A percentile compares a stretch with the other conserved stretches of the same genome.
Conservation (phyloP, 2,329 filamentous ascomycete species). For the Plectosphaerella sp. region DNA sequence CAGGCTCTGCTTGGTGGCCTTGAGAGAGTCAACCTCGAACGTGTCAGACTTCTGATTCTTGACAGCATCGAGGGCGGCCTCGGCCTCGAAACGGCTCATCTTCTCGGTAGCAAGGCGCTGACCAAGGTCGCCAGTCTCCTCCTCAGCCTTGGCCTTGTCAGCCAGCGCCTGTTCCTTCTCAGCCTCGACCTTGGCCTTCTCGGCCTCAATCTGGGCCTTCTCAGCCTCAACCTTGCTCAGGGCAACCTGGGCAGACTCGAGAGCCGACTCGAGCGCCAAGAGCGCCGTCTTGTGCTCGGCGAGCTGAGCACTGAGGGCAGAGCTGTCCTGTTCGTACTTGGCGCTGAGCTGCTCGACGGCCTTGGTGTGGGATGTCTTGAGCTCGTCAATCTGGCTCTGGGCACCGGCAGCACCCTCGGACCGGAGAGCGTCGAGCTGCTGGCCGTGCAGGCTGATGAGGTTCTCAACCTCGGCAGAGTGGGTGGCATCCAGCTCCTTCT, state of each 20-base stretch:
- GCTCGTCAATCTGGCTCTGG: constrained; percentile 39
- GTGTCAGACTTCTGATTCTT: constrained; percentile 54
- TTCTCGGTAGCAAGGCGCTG: constrained; percentile 54
- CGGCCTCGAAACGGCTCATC: constrained; percentile 54
- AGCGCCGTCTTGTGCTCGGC: constrained; percentile 23
- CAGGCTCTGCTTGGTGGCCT: constrained; percentile 40
- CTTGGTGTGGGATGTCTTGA: constrained; percentile 30
- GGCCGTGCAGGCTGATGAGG: constrained; percentile 35
- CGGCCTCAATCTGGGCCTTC: constrained; percentile 20
- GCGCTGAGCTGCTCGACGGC: constrained; percentile 34
- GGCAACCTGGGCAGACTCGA: constrained; percentile 27
- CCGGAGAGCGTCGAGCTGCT: constrained; percentile 36
- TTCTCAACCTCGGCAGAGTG: constrained; percentile 44
- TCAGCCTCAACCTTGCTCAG: constrained; percentile 21
- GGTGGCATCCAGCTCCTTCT: constrained; percentile 38
- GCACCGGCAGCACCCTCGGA: constrained; percentile 27
- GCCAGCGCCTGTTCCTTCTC: constrained; percentile 24
- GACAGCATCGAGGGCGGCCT: constrained; percentile 56
- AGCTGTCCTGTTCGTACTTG: constrained; percentile 28
- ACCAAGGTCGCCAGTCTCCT: constrained; percentile 44
- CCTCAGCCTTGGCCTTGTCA: constrained; percentile 38
- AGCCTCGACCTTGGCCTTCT: constrained; percentile 26
- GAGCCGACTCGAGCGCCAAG: constrained; percentile 25
- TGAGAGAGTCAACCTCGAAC: constrained; percentile 47
- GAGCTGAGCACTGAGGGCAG: constrained; percentile 19